phyloP scores from a whole-genome alignment of 352 stramenopile genomes.

The Thraustotheca clavata region DNA sequence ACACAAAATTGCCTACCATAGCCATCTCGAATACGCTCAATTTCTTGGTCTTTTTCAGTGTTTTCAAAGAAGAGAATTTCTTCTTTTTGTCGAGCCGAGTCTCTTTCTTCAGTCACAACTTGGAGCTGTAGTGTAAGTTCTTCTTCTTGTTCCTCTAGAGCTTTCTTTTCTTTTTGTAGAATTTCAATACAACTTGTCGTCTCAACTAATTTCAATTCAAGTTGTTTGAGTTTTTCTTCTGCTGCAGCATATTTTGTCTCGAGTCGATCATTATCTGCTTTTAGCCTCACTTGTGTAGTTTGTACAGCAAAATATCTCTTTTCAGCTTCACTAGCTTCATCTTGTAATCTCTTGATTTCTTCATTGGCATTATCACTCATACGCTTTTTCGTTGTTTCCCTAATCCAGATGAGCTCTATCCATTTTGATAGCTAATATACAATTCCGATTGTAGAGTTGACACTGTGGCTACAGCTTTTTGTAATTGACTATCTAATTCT shows the following conservation, averaged over 20 bases:
- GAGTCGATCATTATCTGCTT: constrained; percentile 21
- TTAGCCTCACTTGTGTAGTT: constrained; percentile 7
- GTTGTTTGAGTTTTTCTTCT: constrained; percentile 32
- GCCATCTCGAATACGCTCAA: constrained; percentile 77
- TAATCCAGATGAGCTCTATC: not conserved
- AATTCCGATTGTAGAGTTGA: not conserved
- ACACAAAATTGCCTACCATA: constrained; percentile 39
- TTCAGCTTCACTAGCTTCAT: constrained; percentile 13
- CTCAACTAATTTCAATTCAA: constrained; percentile 41
- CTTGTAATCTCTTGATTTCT: constrained; percentile 14
- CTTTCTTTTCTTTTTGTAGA: constrained; percentile 35
- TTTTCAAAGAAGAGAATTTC: constrained; percentile 75
- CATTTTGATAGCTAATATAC: not conserved
- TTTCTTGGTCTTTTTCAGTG: constrained; percentile 83
- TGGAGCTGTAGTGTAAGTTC: constrained; percentile 73
- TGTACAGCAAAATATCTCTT: constrained; percentile 17
- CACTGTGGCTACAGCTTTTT: not conserved
- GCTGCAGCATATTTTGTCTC: constrained; percentile 14
- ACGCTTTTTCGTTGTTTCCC: constrained; percentile 9
- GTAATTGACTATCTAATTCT: constrained; percentile 3
- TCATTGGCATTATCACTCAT: not conserved
- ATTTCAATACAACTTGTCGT: constrained; percentile 24
- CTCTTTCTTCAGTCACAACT: constrained; percentile 74
- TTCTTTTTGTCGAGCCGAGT: constrained; percentile 73
- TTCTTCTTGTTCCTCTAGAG: constrained; percentile 61